Conservation (phyloP, 768 basidiomycete genomes). For the Lactarius vividus region DNA sequence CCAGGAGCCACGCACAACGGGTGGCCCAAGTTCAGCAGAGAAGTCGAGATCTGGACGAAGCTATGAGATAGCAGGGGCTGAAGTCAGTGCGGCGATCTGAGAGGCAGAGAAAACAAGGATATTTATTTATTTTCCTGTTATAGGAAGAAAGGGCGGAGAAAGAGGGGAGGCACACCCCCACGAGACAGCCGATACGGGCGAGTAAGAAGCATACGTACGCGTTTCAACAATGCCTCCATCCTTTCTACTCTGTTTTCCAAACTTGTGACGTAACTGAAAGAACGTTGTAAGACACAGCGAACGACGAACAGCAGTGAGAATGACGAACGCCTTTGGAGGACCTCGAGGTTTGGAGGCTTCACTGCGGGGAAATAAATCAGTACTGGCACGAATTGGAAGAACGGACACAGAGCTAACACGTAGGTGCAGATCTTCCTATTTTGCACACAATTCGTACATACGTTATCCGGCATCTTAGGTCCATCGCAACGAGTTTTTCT, state of each 20-base stretch:
- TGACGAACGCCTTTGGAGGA: constrained; percentile 41
- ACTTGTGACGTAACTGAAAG: constrained; percentile 34
- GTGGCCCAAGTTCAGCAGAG: constrained; percentile 59
- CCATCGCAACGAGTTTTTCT: constrained; percentile 38
- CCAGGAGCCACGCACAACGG: constrained; percentile 65
- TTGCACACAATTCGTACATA: constrained; percentile 40
- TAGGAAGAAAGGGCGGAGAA: not conserved
- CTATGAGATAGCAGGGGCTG: constrained; percentile 36
- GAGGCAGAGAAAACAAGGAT: constrained; percentile 10
- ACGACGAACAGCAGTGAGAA: not conserved
- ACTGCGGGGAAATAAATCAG: constrained; percentile 26
- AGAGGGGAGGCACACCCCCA: not conserved
- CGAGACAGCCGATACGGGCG: not conserved
- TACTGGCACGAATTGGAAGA: not conserved
- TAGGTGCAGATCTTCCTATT: constrained; percentile 37
- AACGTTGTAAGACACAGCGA: constrained; percentile 6
- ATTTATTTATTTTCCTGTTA: no score
- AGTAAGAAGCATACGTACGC: constrained; percentile 33
- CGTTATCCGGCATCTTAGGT: constrained; percentile 35
- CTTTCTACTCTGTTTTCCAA: constrained; percentile 39
- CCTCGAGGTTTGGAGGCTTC: constrained; percentile 40
- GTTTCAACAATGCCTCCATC: constrained; percentile 37
- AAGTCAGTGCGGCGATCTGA: not conserved
- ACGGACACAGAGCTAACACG: constrained; percentile 29
- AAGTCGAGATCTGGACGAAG: constrained; percentile 62